Evolutionary conservation across 176 grass and related monocot species (phyloP), one percentile per base, ranked within the genome.

Genomic region (Zea luxurians): DNA sequence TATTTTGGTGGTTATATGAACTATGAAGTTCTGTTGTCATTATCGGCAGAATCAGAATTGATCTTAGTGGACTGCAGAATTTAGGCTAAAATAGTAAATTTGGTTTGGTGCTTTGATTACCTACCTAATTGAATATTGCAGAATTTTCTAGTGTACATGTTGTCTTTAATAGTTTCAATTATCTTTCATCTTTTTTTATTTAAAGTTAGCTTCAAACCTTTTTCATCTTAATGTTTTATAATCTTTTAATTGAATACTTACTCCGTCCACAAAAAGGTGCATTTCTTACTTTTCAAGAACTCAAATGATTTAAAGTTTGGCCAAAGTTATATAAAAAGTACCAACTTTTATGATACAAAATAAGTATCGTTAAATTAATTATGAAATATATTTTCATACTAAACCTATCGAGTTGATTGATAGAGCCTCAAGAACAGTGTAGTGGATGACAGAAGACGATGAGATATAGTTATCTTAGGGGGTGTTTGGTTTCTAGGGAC

Each of bases 41-140:
- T 34, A 64, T 47, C 2, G 37, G 48, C n/a, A 42, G 12, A 21
- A 2, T n/a, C 61, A 78, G 13, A 53, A 52, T 37, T 66, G 76
- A 27, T 36, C 47, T 78, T 66, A 50, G 6, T 66, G 47, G 27
- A 64, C 6, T 36, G 71, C 48, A 78, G 17, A 38, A 78, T 4
- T 78, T 54, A 9, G 18, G 36, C 15, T 15, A 54, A 27, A 27
- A 27, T 27, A 27, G 27, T 44, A 68, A 5, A 20, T 20, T 68
- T 9, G 0, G 47, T n/a, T 47, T 46, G 43, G 42, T 46, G 66
- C n/a, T 47, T 21, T 68, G 17, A 20, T 57, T 3, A 57, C 17
- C 42, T 11, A 68, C 66, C 43, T 46, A 43, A 68, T 27, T 34
- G 44, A 34, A 45, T 70, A 47, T 57, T 48, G 11, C n/a, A 18